These are phyloP conservation scores for Novakomyces olei DNA, from an alignment of 805 yeast species.

Conservation along the genomic window DNA sequence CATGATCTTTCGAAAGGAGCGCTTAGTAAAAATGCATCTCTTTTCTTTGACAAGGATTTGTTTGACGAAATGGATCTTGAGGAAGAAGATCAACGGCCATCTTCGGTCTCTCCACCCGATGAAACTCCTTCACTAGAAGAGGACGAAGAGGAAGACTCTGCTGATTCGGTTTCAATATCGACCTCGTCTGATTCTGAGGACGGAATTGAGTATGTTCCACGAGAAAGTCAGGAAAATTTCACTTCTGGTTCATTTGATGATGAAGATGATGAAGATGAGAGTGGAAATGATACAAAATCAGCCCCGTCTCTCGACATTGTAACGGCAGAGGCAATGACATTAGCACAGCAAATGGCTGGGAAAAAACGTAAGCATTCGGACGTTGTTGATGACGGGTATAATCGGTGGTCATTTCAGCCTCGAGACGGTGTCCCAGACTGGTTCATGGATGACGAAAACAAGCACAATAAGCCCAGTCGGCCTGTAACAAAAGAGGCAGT, in stretches of 20 bases:
- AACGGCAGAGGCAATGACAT: constrained; percentile 90
- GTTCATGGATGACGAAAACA: constrained; percentile 83
- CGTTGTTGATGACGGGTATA: constrained; percentile 76
- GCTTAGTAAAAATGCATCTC: constrained; percentile 17
- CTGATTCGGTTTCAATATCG: constrained; percentile 8
- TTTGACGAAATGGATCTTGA: constrained; percentile 15
- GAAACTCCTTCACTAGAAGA: too few relatives aligned
- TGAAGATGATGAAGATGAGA: constrained; percentile 11
- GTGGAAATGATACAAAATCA: constrained; percentile 4
- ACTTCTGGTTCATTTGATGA: constrained; percentile 16
- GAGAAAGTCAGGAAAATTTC: constrained; percentile 1
- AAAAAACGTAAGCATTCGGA: constrained; percentile 65
- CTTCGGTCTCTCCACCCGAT: too few relatives aligned
- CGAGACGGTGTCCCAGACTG: constrained; percentile 83
- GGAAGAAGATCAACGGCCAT: constrained; percentile 10
- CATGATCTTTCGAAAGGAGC: constrained; percentile 7
- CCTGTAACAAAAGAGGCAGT: constrained; percentile 94
- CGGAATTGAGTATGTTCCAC: constrained; percentile 7
- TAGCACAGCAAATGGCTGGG: constrained; percentile 85
- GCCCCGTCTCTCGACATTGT: constrained; percentile 48
- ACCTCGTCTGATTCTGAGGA: constrained; percentile 8
- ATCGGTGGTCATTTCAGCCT: constrained; percentile 80
- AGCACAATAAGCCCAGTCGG: constrained; percentile 59
- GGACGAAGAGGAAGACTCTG: constrained; percentile 11
- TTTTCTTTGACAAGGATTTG: constrained; percentile 19